Base-by-base conservation (phyloP, 305 asterid genomes). In the Salvia sclarea region DNA sequence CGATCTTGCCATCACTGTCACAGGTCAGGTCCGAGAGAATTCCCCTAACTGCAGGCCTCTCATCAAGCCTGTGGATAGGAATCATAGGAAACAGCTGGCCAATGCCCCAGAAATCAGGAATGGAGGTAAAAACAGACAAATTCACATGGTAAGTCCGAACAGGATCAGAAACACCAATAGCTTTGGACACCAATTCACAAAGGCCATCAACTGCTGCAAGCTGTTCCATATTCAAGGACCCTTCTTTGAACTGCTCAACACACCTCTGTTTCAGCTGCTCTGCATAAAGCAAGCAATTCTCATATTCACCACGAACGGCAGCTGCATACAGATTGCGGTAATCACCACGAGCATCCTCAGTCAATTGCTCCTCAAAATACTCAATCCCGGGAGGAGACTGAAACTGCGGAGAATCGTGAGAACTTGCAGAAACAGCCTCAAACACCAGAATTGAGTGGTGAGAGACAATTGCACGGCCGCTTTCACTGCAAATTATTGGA, bases 81-180 rank as follows among this genome's bases (percentile, higher is more conserved):
- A 94, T 66, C 6, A 94, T 85, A 0, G 99, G 99, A 20, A 94
- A 94, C 54, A 91, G 67, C 88, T 94, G 99, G 21, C 74, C 85
- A 7, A 94, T 82, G 13, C 89, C 99, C 99, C 99, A 94, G 59
- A 91, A 89, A 82, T 94, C 99, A 24, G 97, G 99, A 62, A 94
- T 81, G 3, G 99, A 94, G 55, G 99, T 94, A 85, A 94, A 94
- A 70, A 94, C 65, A 0, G 99, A 94, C 0, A 94, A 66, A 58
- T 94, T 94, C 8, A 87, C 91, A 68, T 94, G 82, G 76, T 91
- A 94, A 18, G 96, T 87, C 35, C 74, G 82, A 24, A 88, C 76
- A 0, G 88, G 85, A 40, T 94, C 89, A 0, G 85, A 53, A 40
- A 78, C 82, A 13, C 97, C 99, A 11, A 89, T 73, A 0, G 88